Evolutionary conservation across 768 basidiomycete species (phyloP), one percentile per base, ranked within the genome.

Genomic region (Naematelia encephala): DNA sequence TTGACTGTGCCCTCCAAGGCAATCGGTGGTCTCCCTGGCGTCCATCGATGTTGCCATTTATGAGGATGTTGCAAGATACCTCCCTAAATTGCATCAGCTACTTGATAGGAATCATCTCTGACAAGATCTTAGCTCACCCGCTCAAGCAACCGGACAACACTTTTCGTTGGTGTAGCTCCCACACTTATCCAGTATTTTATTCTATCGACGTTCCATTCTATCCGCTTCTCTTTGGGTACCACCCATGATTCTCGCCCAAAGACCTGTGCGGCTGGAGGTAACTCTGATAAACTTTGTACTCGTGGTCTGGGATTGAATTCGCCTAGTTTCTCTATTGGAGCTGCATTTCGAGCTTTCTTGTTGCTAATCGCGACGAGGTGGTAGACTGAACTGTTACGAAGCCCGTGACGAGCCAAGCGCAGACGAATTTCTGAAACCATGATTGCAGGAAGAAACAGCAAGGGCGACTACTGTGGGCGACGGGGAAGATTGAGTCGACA

Each of bases 121-220:
- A 23, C 22, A 16, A 4, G 12, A 4, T 44, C 62, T 28, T 42
- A 60, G 81, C 88, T 70, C 68, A 91, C 94, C 82, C 86, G 80
- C 72, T 88, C 85, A 70, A 98, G 78, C 64, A 97, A 70, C 67
- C 82, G 86, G 42, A 87, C 84, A 3, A 89, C 90, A 4, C 87
- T 81, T 70, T 86, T 85, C 46, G 85, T 87, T 0, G 94, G 94
- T 60, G 83, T 76, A 29, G 94, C 94, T 0, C 92, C 93, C 16
- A 87, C 84, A 29, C 82, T 82, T 39, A 97, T 77, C 94, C 94
- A 98, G 71, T 89, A 91, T 59, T 82, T 82, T 75, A 98, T 90
- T 73, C 94, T 84, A 67, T 89, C 86, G 23, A 87, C 86, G 76
- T 91, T 91, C 92, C 93, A 97, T 67, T 87, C 83, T 56, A 97